phyloP scores from a whole-genome alignment of 176 grass and related monocot genomes.

The Raddia guianensis region DNA sequence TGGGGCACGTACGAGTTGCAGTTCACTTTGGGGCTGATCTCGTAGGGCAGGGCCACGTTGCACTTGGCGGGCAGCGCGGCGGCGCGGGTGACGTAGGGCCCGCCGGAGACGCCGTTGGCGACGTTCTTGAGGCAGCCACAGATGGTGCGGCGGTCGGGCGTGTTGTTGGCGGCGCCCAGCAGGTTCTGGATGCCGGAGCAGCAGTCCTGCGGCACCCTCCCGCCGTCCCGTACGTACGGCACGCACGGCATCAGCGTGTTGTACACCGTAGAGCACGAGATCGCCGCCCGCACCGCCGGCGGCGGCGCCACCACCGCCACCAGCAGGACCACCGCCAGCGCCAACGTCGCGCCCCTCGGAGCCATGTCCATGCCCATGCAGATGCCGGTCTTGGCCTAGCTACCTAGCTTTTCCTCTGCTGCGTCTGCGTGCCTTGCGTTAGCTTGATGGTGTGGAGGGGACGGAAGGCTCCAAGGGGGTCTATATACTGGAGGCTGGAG shows the following conservation, averaged over 20 bases:
- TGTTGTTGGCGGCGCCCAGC: slow-evolving; percentile 34
- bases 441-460: neutral
- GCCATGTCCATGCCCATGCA: slow-evolving; percentile 24
- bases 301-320: slow-evolving; percentile 30
- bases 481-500: slow-evolving; percentile 31
- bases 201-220: slow-evolving; percentile 33
- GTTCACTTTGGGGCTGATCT: slow-evolving; percentile 55
- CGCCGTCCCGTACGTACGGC: slow-evolving; percentile 47
- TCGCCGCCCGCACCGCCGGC: slow-evolving; percentile 1
- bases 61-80: slow-evolving; percentile 49
- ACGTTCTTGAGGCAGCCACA: slow-evolving; percentile 68
- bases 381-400: neutral
- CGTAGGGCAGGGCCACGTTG: slow-evolving; percentile 51
- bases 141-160: slow-evolving; percentile 54
- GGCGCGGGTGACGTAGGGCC: slow-evolving; percentile 42
- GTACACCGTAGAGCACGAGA: slow-evolving; percentile 52
- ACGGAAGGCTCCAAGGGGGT: neutral
- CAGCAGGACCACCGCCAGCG: slow-evolving; percentile 38
- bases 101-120: slow-evolving; percentile 40
- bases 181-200: slow-evolving; percentile 56
- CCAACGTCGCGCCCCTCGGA: neutral
- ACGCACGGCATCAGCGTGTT: slow-evolving; percentile 65
- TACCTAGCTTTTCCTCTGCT: neutral
- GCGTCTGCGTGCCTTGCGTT: neutral
- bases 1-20: slow-evolving; percentile 54